phyloP scores from a whole-genome alignment of 2,329 filamentous ascomycete genomes.

The Cladosporium sp. region DNA sequence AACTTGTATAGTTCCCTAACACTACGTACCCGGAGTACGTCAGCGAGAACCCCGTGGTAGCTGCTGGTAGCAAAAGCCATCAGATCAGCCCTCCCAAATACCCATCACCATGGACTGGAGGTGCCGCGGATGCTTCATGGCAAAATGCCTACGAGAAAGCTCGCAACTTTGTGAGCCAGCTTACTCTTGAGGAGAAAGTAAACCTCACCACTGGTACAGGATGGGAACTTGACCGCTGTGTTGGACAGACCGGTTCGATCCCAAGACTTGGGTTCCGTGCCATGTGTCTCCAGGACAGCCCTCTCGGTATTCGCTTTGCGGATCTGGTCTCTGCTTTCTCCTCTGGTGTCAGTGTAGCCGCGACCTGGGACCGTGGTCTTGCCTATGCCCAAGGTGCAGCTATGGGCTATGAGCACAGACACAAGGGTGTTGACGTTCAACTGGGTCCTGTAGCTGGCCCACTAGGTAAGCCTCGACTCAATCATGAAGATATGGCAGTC shows the following conservation, averaged over 20 bases:
- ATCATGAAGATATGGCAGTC: too few relatives aligned
- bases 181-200: slow-evolving; percentile 33
- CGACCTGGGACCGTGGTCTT: slow-evolving; percentile 56
- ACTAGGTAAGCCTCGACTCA: slow-evolving; percentile 32
- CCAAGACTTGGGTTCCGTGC: slow-evolving; percentile 67
- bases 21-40: slow-evolving; percentile 26
- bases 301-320: slow-evolving; percentile 70
- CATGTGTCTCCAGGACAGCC: slow-evolving; percentile 81
- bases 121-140: slow-evolving; percentile 42
- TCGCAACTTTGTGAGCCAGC: slow-evolving; percentile 27
- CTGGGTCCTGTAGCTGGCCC: slow-evolving; percentile 67
- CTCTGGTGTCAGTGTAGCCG: slow-evolving; percentile 30
- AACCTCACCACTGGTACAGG: slow-evolving; percentile 46
- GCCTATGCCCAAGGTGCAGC: slow-evolving; percentile 63
- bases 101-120: slow-evolving; percentile 27
- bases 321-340: slow-evolving; percentile 47
- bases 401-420: slow-evolving; percentile 69
- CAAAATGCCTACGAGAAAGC: slow-evolving; percentile 29
- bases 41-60: slow-evolving; percentile 23
- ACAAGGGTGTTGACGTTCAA: slow-evolving; percentile 46
- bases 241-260: slow-evolving; percentile 69
- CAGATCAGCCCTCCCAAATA: slow-evolving; percentile 25
- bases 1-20: slow-evolving; percentile 19
- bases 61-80: slow-evolving; percentile 21
- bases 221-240: slow-evolving; percentile 62